phyloP scores from a whole-genome alignment of 2,329 filamentous ascomycete genomes.

The Cercospora sp. region DNA sequence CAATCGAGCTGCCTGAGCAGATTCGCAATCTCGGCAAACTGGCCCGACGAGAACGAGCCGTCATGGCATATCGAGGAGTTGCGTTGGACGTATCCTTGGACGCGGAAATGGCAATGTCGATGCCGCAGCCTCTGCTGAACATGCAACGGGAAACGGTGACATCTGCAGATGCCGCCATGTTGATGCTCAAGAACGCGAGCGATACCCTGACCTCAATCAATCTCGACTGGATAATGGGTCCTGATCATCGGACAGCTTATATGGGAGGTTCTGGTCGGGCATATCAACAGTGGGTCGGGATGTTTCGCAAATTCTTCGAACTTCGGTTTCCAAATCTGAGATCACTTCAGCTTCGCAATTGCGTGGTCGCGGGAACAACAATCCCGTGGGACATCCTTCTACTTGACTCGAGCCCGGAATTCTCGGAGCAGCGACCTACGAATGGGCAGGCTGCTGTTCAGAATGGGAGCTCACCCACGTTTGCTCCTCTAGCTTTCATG shows the following conservation, averaged over 20 bases:
- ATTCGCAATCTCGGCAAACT: conserved; percentile 3
- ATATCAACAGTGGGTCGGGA: conserved; percentile 7
- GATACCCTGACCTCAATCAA: conserved; percentile 38
- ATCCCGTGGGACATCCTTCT: conserved; percentile 43
- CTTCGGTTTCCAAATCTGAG: conserved; percentile 47
- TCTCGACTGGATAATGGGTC: conserved; percentile 40
- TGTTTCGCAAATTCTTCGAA: conserved; percentile 38
- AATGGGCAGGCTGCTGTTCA: neutral
- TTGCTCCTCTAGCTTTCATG: conserved; percentile 42
- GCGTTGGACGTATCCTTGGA: conserved; percentile 16
- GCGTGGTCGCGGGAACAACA: conserved; percentile 41
- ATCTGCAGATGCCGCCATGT: conserved; percentile 24
- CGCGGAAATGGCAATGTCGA: neutral
- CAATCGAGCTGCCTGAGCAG: conserved; percentile 16
- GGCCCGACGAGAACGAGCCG: conserved; percentile 17
- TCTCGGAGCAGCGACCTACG: neutral
- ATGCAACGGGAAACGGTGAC: conserved; percentile 29
- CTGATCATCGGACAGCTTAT: neutral
- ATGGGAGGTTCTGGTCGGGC: too few relatives aligned
- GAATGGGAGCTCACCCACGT: neutral
- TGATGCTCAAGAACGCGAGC: conserved; percentile 25
- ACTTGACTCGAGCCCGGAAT: conserved; percentile 24
- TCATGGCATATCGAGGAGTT: conserved; percentile 24
- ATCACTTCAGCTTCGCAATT: conserved; percentile 50
- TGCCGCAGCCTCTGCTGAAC: conserved; percentile 5